These are phyloP conservation scores for Podosphaera fusca DNA, from an alignment of 2,329 filamentous ascomycete genomes.

Conservation along the genomic window DNA sequence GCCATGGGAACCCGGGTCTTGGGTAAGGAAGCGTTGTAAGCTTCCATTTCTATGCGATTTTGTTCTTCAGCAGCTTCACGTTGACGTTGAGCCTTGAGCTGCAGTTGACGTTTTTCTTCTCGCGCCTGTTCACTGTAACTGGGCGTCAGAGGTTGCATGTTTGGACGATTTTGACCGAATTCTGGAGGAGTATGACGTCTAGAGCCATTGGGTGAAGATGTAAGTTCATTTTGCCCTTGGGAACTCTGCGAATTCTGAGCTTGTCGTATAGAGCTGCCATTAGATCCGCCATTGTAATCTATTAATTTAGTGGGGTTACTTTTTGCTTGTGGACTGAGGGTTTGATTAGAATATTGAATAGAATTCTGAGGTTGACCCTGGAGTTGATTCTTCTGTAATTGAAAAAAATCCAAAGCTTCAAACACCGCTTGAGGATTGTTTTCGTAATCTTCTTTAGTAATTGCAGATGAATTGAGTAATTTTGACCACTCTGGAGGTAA, in stretches of 20 bases:
- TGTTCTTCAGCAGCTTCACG: constrained; percentile 32
- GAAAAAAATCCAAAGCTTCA: constrained; percentile 63
- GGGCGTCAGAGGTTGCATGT: constrained; percentile 31
- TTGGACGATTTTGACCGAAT: constrained; percentile 26
- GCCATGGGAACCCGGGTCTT: constrained; percentile 60
- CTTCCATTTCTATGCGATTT: constrained; percentile 54
- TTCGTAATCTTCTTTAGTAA: constrained; percentile 96
- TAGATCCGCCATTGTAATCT: constrained; percentile 28
- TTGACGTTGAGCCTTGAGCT: constrained; percentile 33
- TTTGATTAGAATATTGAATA: constrained; percentile 41
- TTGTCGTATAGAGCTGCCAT: constrained; percentile 46
- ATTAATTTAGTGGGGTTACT: constrained; percentile 37
- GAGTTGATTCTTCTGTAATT: constrained; percentile 26
- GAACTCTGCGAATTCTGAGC: constrained; percentile 26
- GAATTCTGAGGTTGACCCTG: constrained; percentile 54
- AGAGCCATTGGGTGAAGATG: constrained; percentile 14
- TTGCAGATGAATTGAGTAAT: constrained; percentile 80
- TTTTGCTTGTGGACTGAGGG: constrained; percentile 36
- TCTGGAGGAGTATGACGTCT: constrained; percentile 24
- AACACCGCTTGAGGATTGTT: constrained; percentile 77
- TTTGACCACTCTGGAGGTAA: constrained; percentile 94
- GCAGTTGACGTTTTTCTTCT: constrained; percentile 36
- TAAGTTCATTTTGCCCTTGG: constrained; percentile 16
- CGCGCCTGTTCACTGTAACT: constrained; percentile 27
- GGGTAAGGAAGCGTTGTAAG: constrained; percentile 73